Evolutionary conservation across 78 protist genomes (phyloP).

Genomic region (Fonticula alba): DNA sequence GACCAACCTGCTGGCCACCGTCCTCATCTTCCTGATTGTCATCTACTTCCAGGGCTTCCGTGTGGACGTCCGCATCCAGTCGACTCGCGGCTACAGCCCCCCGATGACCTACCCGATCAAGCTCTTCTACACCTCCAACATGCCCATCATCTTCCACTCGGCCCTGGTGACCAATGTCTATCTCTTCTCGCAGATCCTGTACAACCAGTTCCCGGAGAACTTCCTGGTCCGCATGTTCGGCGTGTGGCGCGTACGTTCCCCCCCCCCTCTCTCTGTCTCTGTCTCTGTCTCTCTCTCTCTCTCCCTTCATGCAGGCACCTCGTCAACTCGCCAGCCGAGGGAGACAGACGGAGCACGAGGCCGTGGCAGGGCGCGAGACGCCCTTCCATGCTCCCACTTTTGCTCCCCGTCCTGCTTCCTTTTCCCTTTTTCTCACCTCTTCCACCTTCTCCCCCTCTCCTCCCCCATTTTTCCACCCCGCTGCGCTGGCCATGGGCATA

Average conservation of each 20-base stretch:
- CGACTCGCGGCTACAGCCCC: background rate
- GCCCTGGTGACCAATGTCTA: slow-evolving; percentile 88
- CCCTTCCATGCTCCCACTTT: too few relatives aligned
- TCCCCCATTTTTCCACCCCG: background rate
- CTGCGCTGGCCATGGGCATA: slow-evolving; percentile 19
- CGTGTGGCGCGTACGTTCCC: slow-evolving; percentile 64
- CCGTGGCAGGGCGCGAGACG: too few relatives aligned
- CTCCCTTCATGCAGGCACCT: background rate
- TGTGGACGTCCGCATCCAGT: slow-evolving; percentile 78
- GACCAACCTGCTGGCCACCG: slow-evolving; percentile 91
- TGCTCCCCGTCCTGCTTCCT: too few relatives aligned
- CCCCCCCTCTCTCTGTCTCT: background rate
- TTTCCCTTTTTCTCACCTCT: too few relatives aligned
- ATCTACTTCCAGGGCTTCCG: slow-evolving; percentile 96
- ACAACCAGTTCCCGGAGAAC: slow-evolving; percentile 70
- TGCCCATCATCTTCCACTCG: slow-evolving; percentile 96
- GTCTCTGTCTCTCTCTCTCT: background rate
- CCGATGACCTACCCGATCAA: slow-evolving; percentile 84
- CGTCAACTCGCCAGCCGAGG: background rate
- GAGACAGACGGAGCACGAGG: background rate
- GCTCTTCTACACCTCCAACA: slow-evolving; percentile 99
- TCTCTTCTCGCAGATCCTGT: slow-evolving; percentile 91
- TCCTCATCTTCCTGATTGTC: slow-evolving; percentile 90
- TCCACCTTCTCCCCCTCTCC: too few relatives aligned
- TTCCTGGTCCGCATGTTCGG: slow-evolving; percentile 80